These are phyloP conservation scores for Kazachstania viticola DNA, from an alignment of 805 yeast genomes.

Conservation along the genomic window DNA sequence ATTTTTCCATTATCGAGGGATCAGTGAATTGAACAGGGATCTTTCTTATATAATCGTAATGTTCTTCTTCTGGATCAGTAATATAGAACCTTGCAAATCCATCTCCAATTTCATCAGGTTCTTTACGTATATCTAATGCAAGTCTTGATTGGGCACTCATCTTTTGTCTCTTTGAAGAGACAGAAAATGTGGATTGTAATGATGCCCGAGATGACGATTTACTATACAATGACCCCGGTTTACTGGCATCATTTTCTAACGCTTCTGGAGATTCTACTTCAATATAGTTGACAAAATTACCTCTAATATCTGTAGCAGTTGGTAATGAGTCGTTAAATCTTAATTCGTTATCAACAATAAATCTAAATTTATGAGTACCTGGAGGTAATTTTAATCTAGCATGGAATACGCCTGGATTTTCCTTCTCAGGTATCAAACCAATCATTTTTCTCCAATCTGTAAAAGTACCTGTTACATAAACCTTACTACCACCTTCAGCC, in stretches of 20 bases:
- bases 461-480: conserved; percentile 92
- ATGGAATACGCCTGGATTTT: conserved; percentile 32
- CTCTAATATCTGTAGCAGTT: conserved; percentile 93
- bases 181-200: too few relatives aligned
- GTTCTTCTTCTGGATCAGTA: conserved; percentile 29
- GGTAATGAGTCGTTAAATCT: conserved; percentile 78
- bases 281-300: conserved; percentile 84
- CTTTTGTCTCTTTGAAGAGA: conserved; percentile 3
- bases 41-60: conserved; percentile 41
- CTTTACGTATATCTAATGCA: conserved; percentile 25
- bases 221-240: too few relatives aligned
- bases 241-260: background rate
- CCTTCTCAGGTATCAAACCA: conserved; percentile 42
- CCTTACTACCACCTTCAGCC: conserved; percentile 93
- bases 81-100: conserved; percentile 70
- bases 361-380: conserved; percentile 86
- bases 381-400: conserved; percentile 69
- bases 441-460: conserved; percentile 98
- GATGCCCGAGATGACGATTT: too few relatives aligned
- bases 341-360: conserved; percentile 87
- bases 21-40: conserved; percentile 78
- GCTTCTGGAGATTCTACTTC: conserved; percentile 42
- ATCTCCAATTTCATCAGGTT: conserved; percentile 59
- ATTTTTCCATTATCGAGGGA: conserved; percentile 77
- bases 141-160: conserved; percentile 39